Base-by-base conservation (phyloP, 768 basidiomycete species). In the Suillus placidus region DNA sequence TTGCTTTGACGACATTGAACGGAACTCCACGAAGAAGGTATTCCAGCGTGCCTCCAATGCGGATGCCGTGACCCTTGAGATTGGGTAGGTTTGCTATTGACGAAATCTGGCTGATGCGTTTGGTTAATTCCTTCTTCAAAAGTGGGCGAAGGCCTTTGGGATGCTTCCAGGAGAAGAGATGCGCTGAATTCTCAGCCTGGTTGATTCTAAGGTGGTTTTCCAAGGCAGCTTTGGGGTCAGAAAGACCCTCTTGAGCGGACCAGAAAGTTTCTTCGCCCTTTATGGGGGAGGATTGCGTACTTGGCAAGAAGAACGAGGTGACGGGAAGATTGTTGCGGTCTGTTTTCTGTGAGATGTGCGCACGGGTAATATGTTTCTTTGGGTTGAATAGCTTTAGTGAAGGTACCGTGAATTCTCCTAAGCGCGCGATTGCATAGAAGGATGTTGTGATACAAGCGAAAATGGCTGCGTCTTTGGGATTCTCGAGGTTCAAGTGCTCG, bases 351-450 rank as follows among this genome's bases (percentile, higher is more conserved):
- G 69, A n/a, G 1, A 82, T 51, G 38, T 76, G 62, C 0, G 68
- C 47, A 0, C 61, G 67, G 9, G 71, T 80, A 61, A 80, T 67
- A 60, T 83, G 78, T 5, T 61, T 49, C 8, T 0, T 3, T 9
- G 23, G 75, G 67, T 43, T 78, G 51, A 66, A 82, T 82, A 0
- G 62, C 65, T 69, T 73, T 0, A 82, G 69, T 1, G 56, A 67
- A 0, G 72, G 74, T 0, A 81, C 70, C 1, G 79, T 80, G 61
- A 84, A 78, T 65, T 84, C 82, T 0, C 81, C 80, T 0, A 80
- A 62, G 0, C 77, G 42, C 0, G 79, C 73, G 0, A 76, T 71
- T 0, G 70, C 63, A 32, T 73, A 84, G 70, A 84, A 84, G 2
- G 72, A 64, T 0, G 74, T 79, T 0, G 76, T 75, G 3, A 81